phyloP scores from a whole-genome alignment of 2,329 filamentous ascomycete genomes.

The Ophiostoma triangulosporum region DNA sequence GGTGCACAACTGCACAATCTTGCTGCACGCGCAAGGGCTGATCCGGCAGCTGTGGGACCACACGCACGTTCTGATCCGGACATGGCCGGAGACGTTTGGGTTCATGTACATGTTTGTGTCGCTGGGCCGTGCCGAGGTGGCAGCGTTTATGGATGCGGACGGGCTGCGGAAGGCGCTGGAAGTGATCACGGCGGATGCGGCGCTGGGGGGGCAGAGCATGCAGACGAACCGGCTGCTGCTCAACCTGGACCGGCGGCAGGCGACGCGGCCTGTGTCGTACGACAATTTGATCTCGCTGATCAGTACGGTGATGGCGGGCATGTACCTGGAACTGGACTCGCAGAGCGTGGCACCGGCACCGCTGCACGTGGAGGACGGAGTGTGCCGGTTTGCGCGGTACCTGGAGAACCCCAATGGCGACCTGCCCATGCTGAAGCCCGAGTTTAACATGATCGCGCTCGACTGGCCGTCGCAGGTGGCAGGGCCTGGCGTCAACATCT shows the following conservation, averaged over 20 bases:
- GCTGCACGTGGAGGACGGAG: slow-evolving; percentile 25
- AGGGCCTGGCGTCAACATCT: slow-evolving; percentile 28
- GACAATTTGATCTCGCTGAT: slow-evolving; percentile 38
- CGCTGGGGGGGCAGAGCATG: slow-evolving; percentile 1
- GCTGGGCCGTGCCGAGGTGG: slow-evolving; percentile 45
- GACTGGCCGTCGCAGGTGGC: slow-evolving; percentile 13
- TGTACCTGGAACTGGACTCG: slow-evolving; percentile 16
- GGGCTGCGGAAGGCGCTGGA: slow-evolving; percentile 46
- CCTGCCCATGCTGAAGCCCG: slow-evolving; percentile 13
- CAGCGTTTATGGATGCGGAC: slow-evolving; percentile 43
- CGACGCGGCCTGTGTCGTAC: slow-evolving; percentile 41
- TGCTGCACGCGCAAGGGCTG: slow-evolving; percentile 16
- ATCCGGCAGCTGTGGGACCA: slow-evolving; percentile 36
- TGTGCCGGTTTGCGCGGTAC: slow-evolving; percentile 3
- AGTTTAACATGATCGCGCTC: slow-evolving; percentile 13
- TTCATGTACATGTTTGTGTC: slow-evolving; percentile 53
- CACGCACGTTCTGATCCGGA: slow-evolving; percentile 48
- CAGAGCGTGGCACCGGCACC: neutral
- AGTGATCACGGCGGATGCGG: slow-evolving; percentile 45
- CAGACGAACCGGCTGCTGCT: slow-evolving; percentile 44
- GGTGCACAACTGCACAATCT: slow-evolving; percentile 14
- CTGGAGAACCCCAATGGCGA: slow-evolving; percentile 12
- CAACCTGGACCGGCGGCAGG: slow-evolving; percentile 38
- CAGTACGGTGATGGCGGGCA: slow-evolving; percentile 28
- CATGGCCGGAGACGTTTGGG: slow-evolving; percentile 67